Conservation (phyloP, 176 grass and related monocot genomes). For the Lolium rigidum region DNA sequence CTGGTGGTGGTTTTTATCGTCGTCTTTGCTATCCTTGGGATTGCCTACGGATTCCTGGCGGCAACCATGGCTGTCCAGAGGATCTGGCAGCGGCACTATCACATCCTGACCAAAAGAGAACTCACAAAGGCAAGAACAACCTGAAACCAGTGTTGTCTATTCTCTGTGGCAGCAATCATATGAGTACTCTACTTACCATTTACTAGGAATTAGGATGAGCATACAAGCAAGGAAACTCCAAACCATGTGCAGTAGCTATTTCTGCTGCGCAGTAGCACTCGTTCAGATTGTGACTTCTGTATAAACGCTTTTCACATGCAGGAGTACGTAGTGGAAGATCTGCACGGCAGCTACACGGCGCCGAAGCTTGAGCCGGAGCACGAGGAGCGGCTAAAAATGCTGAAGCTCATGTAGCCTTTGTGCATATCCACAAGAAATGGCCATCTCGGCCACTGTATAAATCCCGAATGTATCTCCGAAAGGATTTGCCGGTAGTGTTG, state of each 20-base stretch:
- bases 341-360: conserved; percentile 68
- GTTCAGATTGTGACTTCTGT: not conserved
- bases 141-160: not conserved
- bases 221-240: not conserved
- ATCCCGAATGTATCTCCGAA: not conserved
- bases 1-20: conserved; percentile 88
- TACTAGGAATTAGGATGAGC: too few relatives aligned
- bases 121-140: conserved; percentile 78
- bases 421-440: conserved; percentile 2
- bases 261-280: not conserved
- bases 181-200: not conserved
- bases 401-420: conserved; percentile 73
- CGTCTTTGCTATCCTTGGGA: conserved; percentile 85
- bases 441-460: conserved; percentile 18
- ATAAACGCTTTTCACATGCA: conserved; percentile 36
- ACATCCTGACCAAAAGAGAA: conserved; percentile 94
- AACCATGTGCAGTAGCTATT: not conserved
- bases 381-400: conserved; percentile 79
- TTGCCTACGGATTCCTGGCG: conserved; percentile 89
- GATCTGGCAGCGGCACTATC: conserved; percentile 99
- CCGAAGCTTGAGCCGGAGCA: conserved; percentile 90
- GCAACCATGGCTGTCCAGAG: conserved; percentile 90
- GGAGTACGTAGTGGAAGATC: conserved; percentile 97
- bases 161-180: not conserved
- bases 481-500: conserved; percentile 1